These are phyloP conservation scores for Vachellia pachyceras DNA, from an alignment of 306 rosid species.

Conservation along the genomic window DNA sequence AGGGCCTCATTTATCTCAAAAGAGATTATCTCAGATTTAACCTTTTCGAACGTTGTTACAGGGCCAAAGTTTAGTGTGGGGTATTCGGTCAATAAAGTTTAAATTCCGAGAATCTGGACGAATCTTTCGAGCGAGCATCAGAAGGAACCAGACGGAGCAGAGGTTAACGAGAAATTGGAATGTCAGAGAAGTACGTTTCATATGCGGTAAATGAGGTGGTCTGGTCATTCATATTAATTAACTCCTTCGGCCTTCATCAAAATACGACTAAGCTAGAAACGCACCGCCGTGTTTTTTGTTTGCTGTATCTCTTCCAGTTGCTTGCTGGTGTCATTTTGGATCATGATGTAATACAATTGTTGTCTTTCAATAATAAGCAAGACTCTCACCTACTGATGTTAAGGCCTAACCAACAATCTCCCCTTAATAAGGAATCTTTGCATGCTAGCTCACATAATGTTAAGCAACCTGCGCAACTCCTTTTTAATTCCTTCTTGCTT, in stretches of 20 bases:
- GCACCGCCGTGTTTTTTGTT: background rate
- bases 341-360: conserved; percentile 18
- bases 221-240: no score
- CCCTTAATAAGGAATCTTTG: conserved; percentile 37
- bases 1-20: no score
- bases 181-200: background rate
- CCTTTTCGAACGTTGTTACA: no score
- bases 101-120: background rate
- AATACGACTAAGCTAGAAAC: no score
- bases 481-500: conserved; percentile 41
- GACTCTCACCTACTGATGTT: conserved; percentile 62
- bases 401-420: conserved; percentile 59
- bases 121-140: background rate
- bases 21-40: no score
- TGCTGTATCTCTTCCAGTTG: conserved; percentile 3
- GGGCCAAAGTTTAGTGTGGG: no score
- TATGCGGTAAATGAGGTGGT: no score
- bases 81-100: background rate
- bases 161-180: background rate
- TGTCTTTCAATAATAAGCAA: conserved; percentile 32
- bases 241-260: conserved; percentile 6
- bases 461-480: conserved; percentile 42
- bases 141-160: background rate
- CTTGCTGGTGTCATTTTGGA: conserved; percentile 20
- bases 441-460: conserved; percentile 30